Evolutionary conservation across 2,329 filamentous ascomycete species (phyloP), one percentile per base, ranked within the genome.

Genomic region (Aspergillus spinulosporus): DNA sequence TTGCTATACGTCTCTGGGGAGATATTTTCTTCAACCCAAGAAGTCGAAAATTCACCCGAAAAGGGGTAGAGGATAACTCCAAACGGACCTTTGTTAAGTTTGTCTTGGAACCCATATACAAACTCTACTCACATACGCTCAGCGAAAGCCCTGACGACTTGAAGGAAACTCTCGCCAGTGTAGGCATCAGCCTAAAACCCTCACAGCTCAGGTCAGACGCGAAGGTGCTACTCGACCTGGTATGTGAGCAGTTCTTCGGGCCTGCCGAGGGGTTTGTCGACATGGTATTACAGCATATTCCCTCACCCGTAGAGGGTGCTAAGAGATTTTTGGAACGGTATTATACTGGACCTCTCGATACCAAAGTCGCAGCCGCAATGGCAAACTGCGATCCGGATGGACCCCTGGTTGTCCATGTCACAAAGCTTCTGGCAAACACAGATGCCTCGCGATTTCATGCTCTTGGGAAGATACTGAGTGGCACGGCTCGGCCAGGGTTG

Each of bases 221-320:
- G 3, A 94, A 90, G 65, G 88, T 92, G 37, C 82, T 99, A 12
- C 81, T 99, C 55, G 92, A 90, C 68, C 78, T 95, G 50, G 92
- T 96, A 4, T 97, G 93, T 72, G 89, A 91, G 70, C 91, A 96
- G 69, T 99, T 97, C 77, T 99, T 99, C 67, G 94, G 94, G 0
- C 86, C 89, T 6, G 89, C 92, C 1, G 86, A 84, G 14, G 92
- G 92, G 0, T 96, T 99, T 65, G 92, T 97, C 39, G 94, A 99
- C 71, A 97, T 99, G 94, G 78, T 97, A 57, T 85, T 92, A 7
- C 81, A 89, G 63, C 92, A 99, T 72, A 80, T 97, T 49, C 94
- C 94, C 2, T 96, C 93, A 4, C 93, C 94, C 0, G 79, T 86
- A 1, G 88, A 90, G 59, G 91, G 89, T 3, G 88, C 91, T 4